phyloP scores from a whole-genome alignment of 1,284 basidiomycete genomes.

The Apiotrichum gamsii region DNA sequence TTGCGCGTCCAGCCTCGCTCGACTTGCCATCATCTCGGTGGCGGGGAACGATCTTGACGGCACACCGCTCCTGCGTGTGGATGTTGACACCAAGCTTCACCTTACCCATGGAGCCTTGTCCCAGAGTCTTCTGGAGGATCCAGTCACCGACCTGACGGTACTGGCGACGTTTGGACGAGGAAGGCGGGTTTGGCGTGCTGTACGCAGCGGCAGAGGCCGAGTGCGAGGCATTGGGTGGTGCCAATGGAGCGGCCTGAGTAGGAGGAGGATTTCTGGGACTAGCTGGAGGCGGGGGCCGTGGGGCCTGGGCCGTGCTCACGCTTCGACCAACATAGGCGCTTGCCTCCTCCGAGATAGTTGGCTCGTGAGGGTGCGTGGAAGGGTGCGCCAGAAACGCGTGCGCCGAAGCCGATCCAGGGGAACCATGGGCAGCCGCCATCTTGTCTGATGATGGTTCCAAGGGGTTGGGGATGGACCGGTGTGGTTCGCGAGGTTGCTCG shows the following conservation, averaged over 20 bases:
- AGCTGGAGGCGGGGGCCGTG: neutral
- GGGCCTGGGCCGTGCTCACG: constrained; percentile 3
- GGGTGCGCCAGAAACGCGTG: constrained; percentile 14
- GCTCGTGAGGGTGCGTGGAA: constrained; percentile 28
- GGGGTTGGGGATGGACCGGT: constrained; percentile 18
- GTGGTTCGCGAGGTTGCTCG: constrained; percentile 18
- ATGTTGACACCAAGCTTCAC: constrained; percentile 94
- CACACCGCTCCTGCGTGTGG: constrained; percentile 87
- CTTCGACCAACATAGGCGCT: constrained; percentile 15
- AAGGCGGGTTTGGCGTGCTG: neutral
- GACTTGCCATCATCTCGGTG: constrained; percentile 46
- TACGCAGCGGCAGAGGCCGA: neutral
- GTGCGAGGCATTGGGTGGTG: neutral
- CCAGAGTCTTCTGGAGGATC: constrained; percentile 91
- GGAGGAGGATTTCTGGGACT: neutral
- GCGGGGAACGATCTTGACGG: constrained; percentile 95
- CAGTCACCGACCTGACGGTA: constrained; percentile 69
- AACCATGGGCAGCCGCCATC: constrained; percentile 1
- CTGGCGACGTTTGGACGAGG: constrained; percentile 24
- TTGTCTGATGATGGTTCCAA: constrained; percentile 6
- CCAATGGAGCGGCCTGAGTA: neutral
- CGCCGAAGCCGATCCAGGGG: constrained; percentile 14
- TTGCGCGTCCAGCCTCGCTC: constrained; percentile 55
- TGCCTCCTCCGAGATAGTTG: constrained; percentile 36
- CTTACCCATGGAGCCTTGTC: constrained; percentile 98